Evolutionary conservation across 805 yeast species (phyloP).

Genomic region (Myxozyma lipomycoides): DNA sequence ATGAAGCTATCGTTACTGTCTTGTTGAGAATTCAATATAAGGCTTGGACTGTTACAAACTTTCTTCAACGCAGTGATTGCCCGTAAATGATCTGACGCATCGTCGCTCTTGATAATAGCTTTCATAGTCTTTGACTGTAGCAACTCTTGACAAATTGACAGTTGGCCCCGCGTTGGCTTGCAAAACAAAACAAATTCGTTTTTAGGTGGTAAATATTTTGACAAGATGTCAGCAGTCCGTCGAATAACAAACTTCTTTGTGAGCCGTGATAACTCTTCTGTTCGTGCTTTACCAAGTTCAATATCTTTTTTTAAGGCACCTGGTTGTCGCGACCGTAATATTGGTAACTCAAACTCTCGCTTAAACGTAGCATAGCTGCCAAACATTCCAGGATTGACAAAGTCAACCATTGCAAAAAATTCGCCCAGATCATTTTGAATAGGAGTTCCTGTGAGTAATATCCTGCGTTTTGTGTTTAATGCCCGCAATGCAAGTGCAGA

Average conservation of each 20-base stretch:
- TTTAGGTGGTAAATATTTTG: constrained; percentile 62
- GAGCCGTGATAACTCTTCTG: constrained; percentile 55
- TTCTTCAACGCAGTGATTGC: constrained; percentile 73
- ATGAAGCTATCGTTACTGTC: constrained; percentile 1
- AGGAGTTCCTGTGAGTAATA: constrained; percentile 83
- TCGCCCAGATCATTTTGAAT: constrained; percentile 89
- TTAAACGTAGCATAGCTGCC: constrained; percentile 53
- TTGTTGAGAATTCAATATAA: neutral
- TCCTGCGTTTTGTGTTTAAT: constrained; percentile 52
- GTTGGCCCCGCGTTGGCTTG: constrained; percentile 65
- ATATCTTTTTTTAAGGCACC: constrained; percentile 50
- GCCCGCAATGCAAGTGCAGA: constrained; percentile 58
- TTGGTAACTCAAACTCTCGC: constrained; percentile 59
- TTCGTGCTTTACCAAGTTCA: constrained; percentile 55
- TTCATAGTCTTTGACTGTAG: constrained; percentile 37
- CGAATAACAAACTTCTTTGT: constrained; percentile 69
- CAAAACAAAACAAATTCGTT: constrained; percentile 73
- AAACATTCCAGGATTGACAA: constrained; percentile 77
- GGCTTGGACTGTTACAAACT: constrained; percentile 70
- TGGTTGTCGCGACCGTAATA: constrained; percentile 63
- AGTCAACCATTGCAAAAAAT: constrained; percentile 74
- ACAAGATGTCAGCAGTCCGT: constrained; percentile 56
- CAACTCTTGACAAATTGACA: constrained; percentile 51
- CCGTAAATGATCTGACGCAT: constrained; percentile 47
- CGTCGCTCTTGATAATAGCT: constrained; percentile 36